Base-by-base conservation (phyloP, 2,329 filamentous ascomycete genomes). In the Penicillium sclerotiorum region DNA sequence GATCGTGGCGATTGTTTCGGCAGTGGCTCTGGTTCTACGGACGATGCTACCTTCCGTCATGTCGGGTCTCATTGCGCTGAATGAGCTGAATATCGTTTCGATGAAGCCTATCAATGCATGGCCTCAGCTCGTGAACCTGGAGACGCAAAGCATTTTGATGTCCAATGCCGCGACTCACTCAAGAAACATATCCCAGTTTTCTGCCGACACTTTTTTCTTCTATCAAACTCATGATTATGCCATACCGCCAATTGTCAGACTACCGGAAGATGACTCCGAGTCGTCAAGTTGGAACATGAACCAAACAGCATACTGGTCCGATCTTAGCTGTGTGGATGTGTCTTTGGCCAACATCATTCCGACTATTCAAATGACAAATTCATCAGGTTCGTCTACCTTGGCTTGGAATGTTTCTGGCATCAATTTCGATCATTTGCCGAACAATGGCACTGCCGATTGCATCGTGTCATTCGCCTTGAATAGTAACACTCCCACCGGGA, bases 231-330 rank as follows among this genome's bases (percentile, higher is more conserved):
- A 21, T 8, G 17, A 52, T 20, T 57, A 52, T 37, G 43, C 52
- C 4, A 41, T 49, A 21, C 46, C 55, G 7, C 49, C 55, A 4
- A 30, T 40, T 18, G 52, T 49, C 3, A 30, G 47, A 39, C 50
- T 52, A 4, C n/a, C 30, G 8, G 41, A 57, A n/a, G 44, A 45
- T 9, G 23, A 44, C 7, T 23, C 46, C 21, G 39, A 27, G 2
- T n/a, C 33, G 5, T 42, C 47, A 5, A 50, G 36, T 4, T 42
- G 53, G 30, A 21, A 18, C n/a, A 27, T 62, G 13, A 53, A 49
- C 17, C 54, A 60, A 45, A 42, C 46, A 4, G 45, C 57, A 2
- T 59, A 60, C 20, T 62, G 59, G 59, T 39, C 58, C 3, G 44
- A 60, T n/a, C 5, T 58, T 8, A 53, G 15, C 5, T 62, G 58